A percentile compares a stretch with the other conserved stretches of the same genome.
Conservation (phyloP, 257 asterid genomes). For the Cordia subcordata region DNA sequence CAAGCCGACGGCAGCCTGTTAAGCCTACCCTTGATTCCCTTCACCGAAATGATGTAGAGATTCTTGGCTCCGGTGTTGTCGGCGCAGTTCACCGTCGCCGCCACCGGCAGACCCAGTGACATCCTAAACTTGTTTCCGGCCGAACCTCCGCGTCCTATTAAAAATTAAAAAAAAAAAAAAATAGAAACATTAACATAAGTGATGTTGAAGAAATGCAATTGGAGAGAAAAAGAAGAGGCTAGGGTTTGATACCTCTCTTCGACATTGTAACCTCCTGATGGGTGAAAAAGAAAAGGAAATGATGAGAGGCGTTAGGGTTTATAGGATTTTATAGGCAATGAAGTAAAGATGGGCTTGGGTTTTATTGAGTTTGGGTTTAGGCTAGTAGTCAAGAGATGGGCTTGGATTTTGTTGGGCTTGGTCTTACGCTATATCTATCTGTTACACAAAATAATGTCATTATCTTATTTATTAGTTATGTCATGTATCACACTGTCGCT, state of each 20-base stretch:
- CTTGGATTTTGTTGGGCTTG: too few relatives aligned
- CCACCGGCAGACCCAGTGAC: slow-evolving; percentile 73
- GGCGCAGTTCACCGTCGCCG: slow-evolving; percentile 69
- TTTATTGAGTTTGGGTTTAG: too few relatives aligned
- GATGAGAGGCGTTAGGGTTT: slow-evolving; percentile 15
- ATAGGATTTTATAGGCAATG: slow-evolving; percentile 20
- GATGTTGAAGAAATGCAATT: background rate
- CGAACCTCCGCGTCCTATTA: slow-evolving; percentile 54
- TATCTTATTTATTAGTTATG: too few relatives aligned
- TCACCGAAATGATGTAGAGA: slow-evolving; percentile 59
- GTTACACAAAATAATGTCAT: too few relatives aligned
- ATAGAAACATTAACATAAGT: background rate
- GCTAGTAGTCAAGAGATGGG: too few relatives aligned
- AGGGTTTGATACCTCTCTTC: slow-evolving; percentile 43
- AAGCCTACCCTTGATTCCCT: slow-evolving; percentile 58
- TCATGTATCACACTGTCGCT: too few relatives aligned
- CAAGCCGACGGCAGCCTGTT: slow-evolving; percentile 64
- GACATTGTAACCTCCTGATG: slow-evolving; percentile 30
- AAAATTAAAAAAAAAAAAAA: background rate
- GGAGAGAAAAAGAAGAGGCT: background rate
- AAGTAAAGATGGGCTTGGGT: too few relatives aligned
- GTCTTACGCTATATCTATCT: too few relatives aligned
- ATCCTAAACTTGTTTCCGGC: slow-evolving; percentile 66
- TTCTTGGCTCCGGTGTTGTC: slow-evolving; percentile 70
- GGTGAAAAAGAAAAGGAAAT: background rate